Evolutionary conservation across 768 basidiomycete genomes (phyloP).

Genomic region (Aureoboletus auriporus): DNA sequence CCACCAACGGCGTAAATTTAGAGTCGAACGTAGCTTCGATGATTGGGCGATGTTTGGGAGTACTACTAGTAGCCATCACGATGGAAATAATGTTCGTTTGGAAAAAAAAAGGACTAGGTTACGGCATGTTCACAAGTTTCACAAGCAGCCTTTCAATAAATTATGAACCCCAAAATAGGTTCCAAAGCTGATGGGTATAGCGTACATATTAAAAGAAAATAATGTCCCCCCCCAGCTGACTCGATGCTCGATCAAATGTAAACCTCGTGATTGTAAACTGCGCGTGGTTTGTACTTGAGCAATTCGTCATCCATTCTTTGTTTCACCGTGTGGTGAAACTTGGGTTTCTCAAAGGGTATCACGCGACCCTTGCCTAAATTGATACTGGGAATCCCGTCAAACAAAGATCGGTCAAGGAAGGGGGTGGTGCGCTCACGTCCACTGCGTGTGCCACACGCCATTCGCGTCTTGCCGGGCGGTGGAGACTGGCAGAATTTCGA

Average conservation of each 20-base stretch:
- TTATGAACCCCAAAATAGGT: too few species aligned
- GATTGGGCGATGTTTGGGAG: too few species aligned
- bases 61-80: too few species aligned
- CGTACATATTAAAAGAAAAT: too few species aligned
- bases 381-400: constrained; percentile 15
- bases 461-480: constrained; percentile 54
- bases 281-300: constrained; percentile 56
- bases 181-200: too few species aligned
- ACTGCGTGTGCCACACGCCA: constrained; percentile 51
- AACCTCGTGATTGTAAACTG: constrained; percentile 41
- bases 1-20: too few species aligned
- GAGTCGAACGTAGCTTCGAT: too few species aligned
- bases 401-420: neutral
- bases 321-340: constrained; percentile 63
- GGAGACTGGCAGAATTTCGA: constrained; percentile 58
- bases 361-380: constrained; percentile 57
- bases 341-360: constrained; percentile 43
- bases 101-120: too few species aligned
- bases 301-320: constrained; percentile 46
- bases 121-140: too few species aligned
- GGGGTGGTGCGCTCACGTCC: constrained; percentile 42
- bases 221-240: too few species aligned
- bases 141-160: too few species aligned
- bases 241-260: constrained; percentile 35
- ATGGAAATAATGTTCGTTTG: too few species aligned